Percentiles rank a stretch among this genome's conserved stretches.
Evolutionary conservation across 108 stramenopile genomes (phyloP).

Genomic region (Mayamaea pseudoterrestris): DNA sequence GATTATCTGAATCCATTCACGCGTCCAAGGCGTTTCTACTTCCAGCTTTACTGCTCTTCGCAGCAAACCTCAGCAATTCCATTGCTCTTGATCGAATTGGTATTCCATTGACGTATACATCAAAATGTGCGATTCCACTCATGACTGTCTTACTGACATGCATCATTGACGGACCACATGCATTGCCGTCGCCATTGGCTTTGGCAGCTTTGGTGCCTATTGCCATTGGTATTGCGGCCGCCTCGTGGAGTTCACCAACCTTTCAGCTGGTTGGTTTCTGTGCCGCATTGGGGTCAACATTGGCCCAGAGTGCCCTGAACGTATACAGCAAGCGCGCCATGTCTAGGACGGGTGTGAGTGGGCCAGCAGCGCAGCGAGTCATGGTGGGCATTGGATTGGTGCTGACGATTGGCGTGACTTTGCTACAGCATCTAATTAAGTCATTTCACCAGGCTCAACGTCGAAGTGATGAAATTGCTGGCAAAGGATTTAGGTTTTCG

Average conservation of each 20-base stretch:
- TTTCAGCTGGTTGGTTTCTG: conserved; percentile 57
- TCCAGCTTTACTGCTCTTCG: conserved; percentile 50
- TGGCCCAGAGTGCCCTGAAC: conserved; percentile 56
- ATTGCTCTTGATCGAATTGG: conserved; percentile 63
- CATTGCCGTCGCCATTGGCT: conserved; percentile 38
- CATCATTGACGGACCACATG: conserved; percentile 36
- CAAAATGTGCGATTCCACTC: conserved; percentile 66
- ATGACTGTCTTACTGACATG: conserved; percentile 57
- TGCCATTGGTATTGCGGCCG: conserved; percentile 54
- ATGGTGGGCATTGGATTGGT: conserved; percentile 58
- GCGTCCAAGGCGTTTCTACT: conserved; percentile 30
- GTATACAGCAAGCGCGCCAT: conserved; percentile 51
- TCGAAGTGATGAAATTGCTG: background rate
- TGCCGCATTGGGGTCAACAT: conserved; percentile 47
- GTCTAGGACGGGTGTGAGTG: conserved; percentile 32
- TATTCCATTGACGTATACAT: conserved; percentile 67
- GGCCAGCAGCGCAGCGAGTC: conserved; percentile 47
- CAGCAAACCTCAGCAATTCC: conserved; percentile 61
- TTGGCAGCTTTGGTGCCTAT: conserved; percentile 56
- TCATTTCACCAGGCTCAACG: conserved; percentile 6
- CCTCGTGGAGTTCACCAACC: conserved; percentile 62
- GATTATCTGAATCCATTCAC: conserved; percentile 30
- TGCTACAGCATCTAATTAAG: conserved; percentile 1
- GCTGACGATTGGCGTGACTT: background rate
- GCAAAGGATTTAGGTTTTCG: too few species aligned